Base-by-base conservation (phyloP, 2,329 filamentous ascomycete species). In the Laburnicola sp. region DNA sequence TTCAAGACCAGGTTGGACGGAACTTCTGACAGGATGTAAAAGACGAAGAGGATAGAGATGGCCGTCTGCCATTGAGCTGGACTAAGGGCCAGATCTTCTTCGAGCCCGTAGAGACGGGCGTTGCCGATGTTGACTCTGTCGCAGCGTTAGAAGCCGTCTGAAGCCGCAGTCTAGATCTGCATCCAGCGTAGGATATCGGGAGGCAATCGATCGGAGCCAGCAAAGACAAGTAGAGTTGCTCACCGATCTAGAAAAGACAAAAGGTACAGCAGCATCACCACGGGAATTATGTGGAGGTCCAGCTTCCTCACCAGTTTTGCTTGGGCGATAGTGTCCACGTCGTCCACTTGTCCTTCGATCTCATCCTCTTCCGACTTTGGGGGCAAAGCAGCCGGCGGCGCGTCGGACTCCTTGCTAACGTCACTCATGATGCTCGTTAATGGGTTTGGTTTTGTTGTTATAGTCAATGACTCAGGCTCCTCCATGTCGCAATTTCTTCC, bases 191-290 rank as follows among this genome's bases (percentile, higher is more conserved):
- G n/a, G n/a, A n/a, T n/a, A n/a, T n/a, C n/a, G n/a, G n/a, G n/a
- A n/a, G n/a, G n/a, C n/a, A n/a, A n/a, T n/a, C n/a, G n/a, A n/a
- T n/a, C n/a, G n/a, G n/a, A n/a, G n/a, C n/a, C n/a, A n/a, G n/a
- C n/a, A n/a, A n/a, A n/a, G 10, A 39, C 3, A 26, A 4, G 23
- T 39, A 3, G 23, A 11, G n/a, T 11, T 32, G 74, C 78, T 69
- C 65, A 84, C 81, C 87, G 78, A 66, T 91, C 88, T 6, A 92
- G 74, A 66, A 91, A 92, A 59, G 85, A 87, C 59, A 91, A 84
- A 10, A 91, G 78, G 66, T 93, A 93, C 11, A 88, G 72, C 5
- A 82, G 69, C 82, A 88, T 87, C 6, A 88, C 76, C 21, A 88
- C 75, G 2, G 86, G 86, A 10, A 89, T 79, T 25, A 89, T 78